Base-by-base conservation (phyloP, 176 grass and related monocot species). In the Canna indica region DNA sequence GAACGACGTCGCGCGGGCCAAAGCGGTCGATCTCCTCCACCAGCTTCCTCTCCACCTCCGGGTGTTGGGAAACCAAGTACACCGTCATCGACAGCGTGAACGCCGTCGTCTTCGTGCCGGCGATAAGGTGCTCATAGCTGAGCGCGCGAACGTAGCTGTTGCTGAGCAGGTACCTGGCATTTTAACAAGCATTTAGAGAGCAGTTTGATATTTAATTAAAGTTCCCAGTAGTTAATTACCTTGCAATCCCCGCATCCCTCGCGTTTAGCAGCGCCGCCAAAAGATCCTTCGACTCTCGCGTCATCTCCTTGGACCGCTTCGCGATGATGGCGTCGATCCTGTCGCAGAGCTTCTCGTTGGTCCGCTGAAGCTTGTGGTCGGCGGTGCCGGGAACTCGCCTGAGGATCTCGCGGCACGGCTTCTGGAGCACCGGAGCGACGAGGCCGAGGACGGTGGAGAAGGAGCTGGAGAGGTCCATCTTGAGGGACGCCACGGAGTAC, bases 91-190 rank as follows among this genome's bases (percentile, higher is more conserved):
- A 79, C 74, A 93, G 74, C 32, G 94, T 99, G 80, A 99, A 99
- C 11, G 89, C 89, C 32, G 89, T 99, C 29, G 94, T 99, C 79
- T 87, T 93, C 13, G 94, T 88, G n/a, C 94, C 94, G n/a, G 94
- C 94, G 78, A 99, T 79, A 32, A 99, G 89, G 80, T 99, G 94
- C 78, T 99, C 94, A 54, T 87, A 87, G 41, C 84, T 79, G 75
- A 99, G 90, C 24, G 94, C 89, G 31, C 89, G 73, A 18, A 99
- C 54, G 75, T 99, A 82, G 71, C 78, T 59, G 75, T 90, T 73
- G 20, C 66, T 75, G 5, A 90, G 50, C 24, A 85, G 47, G 44
- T 87, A 74, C 81, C 78, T 78, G 20, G 33, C 34, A 18, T n/a
- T 20, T 18, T 5, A 20, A 38, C n/a, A 38, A 38, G 36, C 36